A percentile compares a stretch with the other conserved stretches of the same genome.
Evolutionary conservation across 2,329 filamentous ascomycete species (phyloP).

Genomic region (Exophiala bonariae): DNA sequence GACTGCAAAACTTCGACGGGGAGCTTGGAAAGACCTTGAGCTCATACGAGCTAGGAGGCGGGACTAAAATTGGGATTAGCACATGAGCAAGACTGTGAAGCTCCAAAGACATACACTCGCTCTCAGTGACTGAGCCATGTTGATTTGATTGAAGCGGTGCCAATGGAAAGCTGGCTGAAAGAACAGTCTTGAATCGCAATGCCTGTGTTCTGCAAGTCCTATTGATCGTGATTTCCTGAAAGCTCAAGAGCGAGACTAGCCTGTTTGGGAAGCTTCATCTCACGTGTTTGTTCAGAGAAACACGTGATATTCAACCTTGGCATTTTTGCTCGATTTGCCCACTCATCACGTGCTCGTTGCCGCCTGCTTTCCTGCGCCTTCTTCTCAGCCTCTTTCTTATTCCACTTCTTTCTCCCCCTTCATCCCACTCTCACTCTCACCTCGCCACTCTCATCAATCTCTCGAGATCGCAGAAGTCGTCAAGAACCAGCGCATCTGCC

Average conservation of each 20-base stretch:
- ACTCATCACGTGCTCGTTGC: no score
- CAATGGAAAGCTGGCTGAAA: neutral
- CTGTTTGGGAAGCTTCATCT: neutral
- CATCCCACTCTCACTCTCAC: constrained; percentile 14
- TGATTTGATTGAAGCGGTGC: constrained; percentile 20
- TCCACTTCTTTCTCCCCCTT: constrained; percentile 12
- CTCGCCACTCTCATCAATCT: constrained; percentile 9
- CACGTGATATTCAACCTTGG: neutral
- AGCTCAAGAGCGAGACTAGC: neutral
- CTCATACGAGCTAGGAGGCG: constrained; percentile 60
- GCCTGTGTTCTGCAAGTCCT: no score
- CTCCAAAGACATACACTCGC: constrained; percentile 52
- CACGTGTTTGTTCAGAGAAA: constrained; percentile 13
- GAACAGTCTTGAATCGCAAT: no score
- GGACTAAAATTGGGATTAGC: constrained; percentile 48
- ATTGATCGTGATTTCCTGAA: no score
- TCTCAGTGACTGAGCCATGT: constrained; percentile 61
- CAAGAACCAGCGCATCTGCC: constrained; percentile 14
- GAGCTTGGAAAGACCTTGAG: constrained; percentile 37
- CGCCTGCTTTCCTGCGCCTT: neutral
- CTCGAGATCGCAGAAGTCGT: constrained; percentile 17
- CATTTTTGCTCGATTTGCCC: neutral
- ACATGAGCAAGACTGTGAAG: constrained; percentile 3
- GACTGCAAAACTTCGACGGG: constrained; percentile 62
- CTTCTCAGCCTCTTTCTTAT: neutral